A percentile compares a stretch with the other conserved stretches of the same genome.
Evolutionary conservation across 2,329 filamentous ascomycete species (phyloP).

Genomic region (Colletotrichum tanaceti): DNA sequence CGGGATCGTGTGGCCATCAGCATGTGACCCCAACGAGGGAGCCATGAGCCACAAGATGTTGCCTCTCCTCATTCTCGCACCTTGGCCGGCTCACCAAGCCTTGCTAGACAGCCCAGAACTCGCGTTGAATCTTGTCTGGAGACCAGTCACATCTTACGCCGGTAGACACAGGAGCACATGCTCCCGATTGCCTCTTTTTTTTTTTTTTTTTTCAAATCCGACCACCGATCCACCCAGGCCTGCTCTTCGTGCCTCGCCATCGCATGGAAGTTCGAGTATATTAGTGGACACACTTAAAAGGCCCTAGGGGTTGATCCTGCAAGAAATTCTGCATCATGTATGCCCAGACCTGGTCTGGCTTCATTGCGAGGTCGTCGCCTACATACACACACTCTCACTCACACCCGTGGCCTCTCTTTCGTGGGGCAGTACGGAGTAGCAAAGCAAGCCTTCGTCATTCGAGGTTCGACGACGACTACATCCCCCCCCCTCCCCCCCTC

Average conservation of each 20-base stretch:
- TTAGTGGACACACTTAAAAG: constrained; percentile 4
- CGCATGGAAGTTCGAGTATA: not conserved
- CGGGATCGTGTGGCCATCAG: not conserved
- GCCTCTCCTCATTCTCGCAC: not conserved
- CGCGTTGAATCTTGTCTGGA: not conserved
- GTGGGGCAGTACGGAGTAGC: constrained; percentile 9
- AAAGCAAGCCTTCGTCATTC: constrained; percentile 25
- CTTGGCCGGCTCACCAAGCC: not conserved
- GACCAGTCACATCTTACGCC: not conserved
- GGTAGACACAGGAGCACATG: constrained; percentile 3
- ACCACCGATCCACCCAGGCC: constrained; percentile 4
- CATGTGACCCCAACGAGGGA: constrained; percentile 24
- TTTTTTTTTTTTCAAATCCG: too few relatives aligned
- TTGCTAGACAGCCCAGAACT: not conserved
- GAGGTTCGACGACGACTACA: constrained; percentile 23
- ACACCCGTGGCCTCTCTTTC: constrained; percentile 16
- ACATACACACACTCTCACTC: constrained; percentile 25
- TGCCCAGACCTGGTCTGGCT: constrained; percentile 37
- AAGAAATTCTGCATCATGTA: constrained; percentile 42
- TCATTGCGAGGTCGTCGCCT: constrained; percentile 30
- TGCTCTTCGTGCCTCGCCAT: constrained; percentile 14
- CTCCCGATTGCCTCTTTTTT: not conserved
- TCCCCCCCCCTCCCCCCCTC: too few relatives aligned
- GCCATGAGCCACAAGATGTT: constrained; percentile 12
- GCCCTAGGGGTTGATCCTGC: constrained; percentile 23